Evolutionary conservation across 805 yeast species (phyloP).

Genomic region (Starmerella floris): DNA sequence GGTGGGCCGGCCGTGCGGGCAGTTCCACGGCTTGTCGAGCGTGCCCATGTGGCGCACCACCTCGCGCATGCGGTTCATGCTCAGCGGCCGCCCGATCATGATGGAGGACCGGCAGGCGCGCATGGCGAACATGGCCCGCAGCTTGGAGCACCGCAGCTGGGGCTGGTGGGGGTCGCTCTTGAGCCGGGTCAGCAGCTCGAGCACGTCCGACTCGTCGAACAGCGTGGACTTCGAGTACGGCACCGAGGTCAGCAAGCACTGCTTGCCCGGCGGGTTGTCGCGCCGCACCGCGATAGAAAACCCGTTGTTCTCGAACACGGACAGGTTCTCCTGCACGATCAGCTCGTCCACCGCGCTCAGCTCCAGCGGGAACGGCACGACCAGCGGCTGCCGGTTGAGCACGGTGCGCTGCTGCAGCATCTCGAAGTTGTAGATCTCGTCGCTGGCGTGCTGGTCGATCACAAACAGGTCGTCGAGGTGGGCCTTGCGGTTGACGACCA

Average conservation of each 20-base stretch:
- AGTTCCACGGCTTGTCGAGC: conserved; percentile 83
- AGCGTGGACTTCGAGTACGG: conserved; percentile 62
- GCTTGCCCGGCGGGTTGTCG: conserved; percentile 41
- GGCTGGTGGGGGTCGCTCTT: conserved; percentile 40
- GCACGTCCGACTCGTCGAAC: conserved; percentile 52
- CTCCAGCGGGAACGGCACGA: conserved; percentile 43
- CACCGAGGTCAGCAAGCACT: conserved; percentile 43
- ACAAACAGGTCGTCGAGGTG: conserved; percentile 54
- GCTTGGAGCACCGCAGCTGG: conserved; percentile 53
- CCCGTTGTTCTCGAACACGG: conserved; percentile 60
- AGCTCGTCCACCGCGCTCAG: conserved; percentile 70
- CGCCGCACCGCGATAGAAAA: conserved; percentile 46
- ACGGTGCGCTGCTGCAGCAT: conserved; percentile 40
- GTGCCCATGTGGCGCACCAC: conserved; percentile 56
- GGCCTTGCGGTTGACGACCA: conserved; percentile 40
- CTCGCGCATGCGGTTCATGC: conserved; percentile 43
- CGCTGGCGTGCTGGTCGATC: conserved; percentile 95
- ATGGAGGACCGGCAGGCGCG: conserved; percentile 88
- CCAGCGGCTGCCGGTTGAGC: conserved; percentile 59
- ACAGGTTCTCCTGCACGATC: conserved; percentile 45
- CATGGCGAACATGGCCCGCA: conserved; percentile 79
- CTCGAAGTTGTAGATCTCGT: conserved; percentile 88
- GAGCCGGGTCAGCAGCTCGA: conserved; percentile 60
- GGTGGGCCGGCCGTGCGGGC: conserved; percentile 97
- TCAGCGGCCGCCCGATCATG: conserved; percentile 77